Evolutionary conservation across 2,329 filamentous ascomycete species (phyloP).

Genomic region (Fusarium heterosporum): DNA sequence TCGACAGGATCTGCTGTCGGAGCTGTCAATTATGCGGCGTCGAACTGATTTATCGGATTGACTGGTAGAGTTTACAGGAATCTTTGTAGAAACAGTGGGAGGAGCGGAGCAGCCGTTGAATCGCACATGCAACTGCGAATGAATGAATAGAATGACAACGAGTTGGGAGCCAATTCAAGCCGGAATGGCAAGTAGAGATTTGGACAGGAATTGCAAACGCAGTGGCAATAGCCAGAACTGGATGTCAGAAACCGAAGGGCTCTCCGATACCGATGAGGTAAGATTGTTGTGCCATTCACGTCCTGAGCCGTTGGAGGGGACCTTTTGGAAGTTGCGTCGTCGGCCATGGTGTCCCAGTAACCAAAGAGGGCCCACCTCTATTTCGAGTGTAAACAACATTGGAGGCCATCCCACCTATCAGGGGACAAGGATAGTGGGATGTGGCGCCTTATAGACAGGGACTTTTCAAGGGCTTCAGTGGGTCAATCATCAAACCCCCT

Average conservation of each 20-base stretch:
- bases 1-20: conserved; percentile 2
- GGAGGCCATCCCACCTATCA: conserved; percentile 41
- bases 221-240: conserved; percentile 6
- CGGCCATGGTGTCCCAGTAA: conserved; percentile 40
- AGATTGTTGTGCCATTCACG: conserved; percentile 35
- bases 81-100: conserved; percentile 23
- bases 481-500: conserved; percentile 17
- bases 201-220: conserved; percentile 6
- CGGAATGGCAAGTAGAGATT: conserved; percentile 4
- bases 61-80: conserved; percentile 23
- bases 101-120: conserved; percentile 36
- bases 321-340: conserved; percentile 38
- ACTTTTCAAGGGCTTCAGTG: conserved; percentile 21
- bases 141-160: conserved; percentile 3
- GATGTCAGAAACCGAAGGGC: conserved; percentile 13
- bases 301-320: conserved; percentile 27
- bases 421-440: conserved; percentile 20
- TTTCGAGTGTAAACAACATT: conserved; percentile 45
- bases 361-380: conserved; percentile 38
- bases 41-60: conserved; percentile 16
- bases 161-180: neutral
- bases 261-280: conserved; percentile 24
- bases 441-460: conserved; percentile 37
- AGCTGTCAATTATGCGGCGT: neutral
- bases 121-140: conserved; percentile 30